Base-by-base conservation (phyloP, 805 yeast genomes). In the Komagataella pseudopastoris region DNA sequence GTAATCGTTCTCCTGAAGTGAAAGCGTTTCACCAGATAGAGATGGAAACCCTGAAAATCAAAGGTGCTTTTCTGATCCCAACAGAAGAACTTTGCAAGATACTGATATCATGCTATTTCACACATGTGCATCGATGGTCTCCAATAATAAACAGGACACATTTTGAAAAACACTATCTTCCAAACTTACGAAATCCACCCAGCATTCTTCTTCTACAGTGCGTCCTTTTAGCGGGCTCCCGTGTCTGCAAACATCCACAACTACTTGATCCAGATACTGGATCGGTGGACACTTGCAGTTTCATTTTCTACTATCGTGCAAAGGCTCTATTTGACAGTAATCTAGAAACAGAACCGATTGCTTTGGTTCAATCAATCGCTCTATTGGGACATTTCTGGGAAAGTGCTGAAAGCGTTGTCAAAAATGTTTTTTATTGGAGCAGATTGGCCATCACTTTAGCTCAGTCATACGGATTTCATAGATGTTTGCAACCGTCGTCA, bases 1-100 rank as follows among this genome's bases (percentile, higher is more conserved):
- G 22, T 6, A 44, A 45, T 23, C 17, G 20, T 30, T 30, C 39
- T 30, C 39, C 39, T n/a, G 39, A 18, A 14, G 16, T 30, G 17
- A 59, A 67, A 53, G 47, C 52, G 39, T 49, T 63, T 54, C 54
- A 63, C 39, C 64, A 64, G 47, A 45, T 77, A 23, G 90, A 85
- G 56, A 69, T 83, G 59, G 83, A 81, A 59, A 74, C 82, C 46
- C 68, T 86, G 54, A 75, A 79, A 57, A 58, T 80, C 52, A 69
- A 81, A 52, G 91, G 90, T 5, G 88, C 90, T 6, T 86, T 86
- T 59, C 65, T 77, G 49, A 63, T 87, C 18, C 95, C 95, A 1
- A 72, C 76, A 3, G 65, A 72, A 46, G 79, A 75, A 10, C 68
- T 83, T 14, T 75, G 82, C 52, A 76, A 75, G 56, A 85, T 78